Percentiles rank a stretch among this genome's conserved stretches.
Conservation (phyloP, 2,329 filamentous ascomycete species). For the Lasiodiplodia citricola region DNA sequence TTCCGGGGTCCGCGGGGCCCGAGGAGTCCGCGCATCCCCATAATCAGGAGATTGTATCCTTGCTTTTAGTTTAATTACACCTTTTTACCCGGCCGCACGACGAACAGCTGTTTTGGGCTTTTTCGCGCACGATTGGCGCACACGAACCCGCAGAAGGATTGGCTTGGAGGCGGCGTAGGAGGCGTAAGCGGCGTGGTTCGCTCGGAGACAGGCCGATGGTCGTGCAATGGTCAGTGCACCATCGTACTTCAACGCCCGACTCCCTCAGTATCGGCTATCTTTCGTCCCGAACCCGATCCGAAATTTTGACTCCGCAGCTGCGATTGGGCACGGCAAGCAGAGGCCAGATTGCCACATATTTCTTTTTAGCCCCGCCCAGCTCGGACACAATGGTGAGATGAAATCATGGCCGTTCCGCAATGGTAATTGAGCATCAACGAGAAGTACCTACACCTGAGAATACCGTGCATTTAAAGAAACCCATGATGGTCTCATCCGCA, state of each 20-base stretch:
- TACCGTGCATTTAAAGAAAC: too few relatives aligned
- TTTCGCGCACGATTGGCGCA: neutral
- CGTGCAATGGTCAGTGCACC: neutral
- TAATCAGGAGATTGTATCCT: neutral
- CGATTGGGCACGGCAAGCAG: neutral
- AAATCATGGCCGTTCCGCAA: too few relatives aligned
- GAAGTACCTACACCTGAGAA: too few relatives aligned
- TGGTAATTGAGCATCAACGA: too few relatives aligned
- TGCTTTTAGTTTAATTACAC: neutral
- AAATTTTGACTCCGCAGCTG: neutral
- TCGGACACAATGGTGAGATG: too few relatives aligned
- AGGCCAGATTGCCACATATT: too few relatives aligned
- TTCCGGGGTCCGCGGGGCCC: constrained; percentile 1
- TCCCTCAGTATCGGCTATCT: too few relatives aligned
- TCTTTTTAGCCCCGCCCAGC: too few relatives aligned
- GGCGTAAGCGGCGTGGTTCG: neutral
- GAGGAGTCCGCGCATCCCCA: neutral
- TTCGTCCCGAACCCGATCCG: neutral
- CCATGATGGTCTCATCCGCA: too few relatives aligned
- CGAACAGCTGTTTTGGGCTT: neutral
- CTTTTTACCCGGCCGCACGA: neutral
- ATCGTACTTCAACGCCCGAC: neutral
- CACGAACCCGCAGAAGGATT: neutral
- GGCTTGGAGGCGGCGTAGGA: neutral
- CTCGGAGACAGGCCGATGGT: neutral